Conservation (phyloP, 495 filamentous ascomycete species). For the Hypomontagnella submonticulosa region DNA sequence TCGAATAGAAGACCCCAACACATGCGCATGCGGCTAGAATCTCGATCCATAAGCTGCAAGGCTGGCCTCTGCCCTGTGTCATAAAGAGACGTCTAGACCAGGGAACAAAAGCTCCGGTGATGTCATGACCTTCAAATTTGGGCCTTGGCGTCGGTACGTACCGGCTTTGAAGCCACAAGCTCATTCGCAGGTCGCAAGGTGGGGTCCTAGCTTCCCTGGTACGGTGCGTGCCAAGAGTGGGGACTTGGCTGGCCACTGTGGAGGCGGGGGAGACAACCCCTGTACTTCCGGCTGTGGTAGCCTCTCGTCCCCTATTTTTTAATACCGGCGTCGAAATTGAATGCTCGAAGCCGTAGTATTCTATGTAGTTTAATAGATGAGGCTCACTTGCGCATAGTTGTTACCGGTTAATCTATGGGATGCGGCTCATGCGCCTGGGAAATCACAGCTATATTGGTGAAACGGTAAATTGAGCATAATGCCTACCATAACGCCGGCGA, state of each 20-base stretch:
- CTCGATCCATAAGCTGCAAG: conserved; percentile 30
- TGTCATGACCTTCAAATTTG: conserved; percentile 30
- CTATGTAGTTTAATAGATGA: no score
- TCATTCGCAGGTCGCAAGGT: conserved; percentile 8
- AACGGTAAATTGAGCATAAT: no score
- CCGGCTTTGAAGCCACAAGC: conserved; percentile 21
- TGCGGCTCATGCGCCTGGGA: no score
- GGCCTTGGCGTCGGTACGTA: conserved; percentile 26
- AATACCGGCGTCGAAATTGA: no score
- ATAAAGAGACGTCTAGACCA: conserved; percentile 1
- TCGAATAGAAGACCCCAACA: conserved; percentile 10
- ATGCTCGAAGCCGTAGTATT: no score
- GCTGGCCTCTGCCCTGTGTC: conserved; percentile 2
- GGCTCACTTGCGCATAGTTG: no score
- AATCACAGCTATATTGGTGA: no score
- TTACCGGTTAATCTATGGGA: no score
- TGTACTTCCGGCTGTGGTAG: no score
- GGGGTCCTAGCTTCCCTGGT: conserved; percentile 6
- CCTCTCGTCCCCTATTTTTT: no score
- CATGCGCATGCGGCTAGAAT: conserved; percentile 32
- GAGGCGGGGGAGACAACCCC: conserved; percentile 1
- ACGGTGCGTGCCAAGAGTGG: background rate
- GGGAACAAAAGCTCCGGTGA: conserved; percentile 32
- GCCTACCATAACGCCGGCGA: no score
- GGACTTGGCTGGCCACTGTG: conserved; percentile 18